Evolutionary conservation across 345 rosid species (phyloP), one percentile per base, ranked within the genome.

Genomic region (Angophora floribunda): DNA sequence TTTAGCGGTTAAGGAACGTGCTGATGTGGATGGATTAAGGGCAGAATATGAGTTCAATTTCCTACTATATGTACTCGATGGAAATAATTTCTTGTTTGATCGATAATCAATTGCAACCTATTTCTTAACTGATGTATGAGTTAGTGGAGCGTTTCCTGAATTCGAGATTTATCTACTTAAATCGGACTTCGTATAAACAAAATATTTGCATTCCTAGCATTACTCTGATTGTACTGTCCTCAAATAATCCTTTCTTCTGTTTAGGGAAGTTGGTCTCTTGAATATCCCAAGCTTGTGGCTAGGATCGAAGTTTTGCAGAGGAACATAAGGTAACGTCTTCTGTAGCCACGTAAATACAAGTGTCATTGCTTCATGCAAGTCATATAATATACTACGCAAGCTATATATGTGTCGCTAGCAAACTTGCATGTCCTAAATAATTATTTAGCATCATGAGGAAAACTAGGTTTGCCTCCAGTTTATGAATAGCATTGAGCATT

Each of bases 251-350:
- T 88, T 55, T 89, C 15, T 49, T 30, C 63, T 67, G 45, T 85
- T 14, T 87, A 97, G 98, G 95, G 89, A 90, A 94, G 89, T 88
- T 93, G 93, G 95, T 88, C 94, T 85, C 86, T 91, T 70, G 99
- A 95, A 92, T 90, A 86, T 52, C 93, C 96, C 26, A 96, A 91
- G 93, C 95, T 95, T 53, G 67, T 86, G 90, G 90, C 93, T 75
- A 94, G 91, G 89, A 90, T 94, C 89, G 97, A 96, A 92, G 92
- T 91, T 82, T 84, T 96, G 85, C 93, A 95, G 88, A 95, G 91
- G 91, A 93, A 89, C 91, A 22, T 94, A 65, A 95, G 97, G 99
- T 97, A 90, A 86, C 53, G 22, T 59, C 17, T 44, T 2, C 36
- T 51, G 86, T 32, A 12, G 61, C 53, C 52, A 52, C 52, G 19